These are phyloP conservation scores for Candida neerlandica DNA, from an alignment of 1,139 yeast species.

Conservation along the genomic window DNA sequence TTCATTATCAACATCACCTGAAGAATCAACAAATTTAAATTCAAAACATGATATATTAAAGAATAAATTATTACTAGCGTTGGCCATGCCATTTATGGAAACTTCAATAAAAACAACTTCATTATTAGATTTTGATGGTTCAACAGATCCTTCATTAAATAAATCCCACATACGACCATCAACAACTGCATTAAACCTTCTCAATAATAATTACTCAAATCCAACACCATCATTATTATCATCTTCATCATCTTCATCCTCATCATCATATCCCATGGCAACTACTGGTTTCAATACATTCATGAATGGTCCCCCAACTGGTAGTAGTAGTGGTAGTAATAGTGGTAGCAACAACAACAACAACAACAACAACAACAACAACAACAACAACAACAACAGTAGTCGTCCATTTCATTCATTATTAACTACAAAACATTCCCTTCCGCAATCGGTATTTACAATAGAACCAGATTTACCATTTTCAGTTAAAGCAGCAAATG, in stretches of 20 bases:
- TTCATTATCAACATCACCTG: slow-evolving; percentile 45
- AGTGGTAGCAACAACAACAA: too few species aligned
- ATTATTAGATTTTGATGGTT: slow-evolving; percentile 21
- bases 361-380: slow-evolving; percentile 7
- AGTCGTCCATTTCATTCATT: slow-evolving; percentile 60
- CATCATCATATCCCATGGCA: too few species aligned
- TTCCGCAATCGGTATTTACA: slow-evolving; percentile 84
- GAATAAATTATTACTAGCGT: slow-evolving; percentile 60
- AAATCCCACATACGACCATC: slow-evolving; percentile 24
- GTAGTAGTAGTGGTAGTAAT: too few species aligned
- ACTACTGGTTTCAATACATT: not conserved
- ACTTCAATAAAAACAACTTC: slow-evolving; percentile 49
- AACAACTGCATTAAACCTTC: slow-evolving; percentile 31
- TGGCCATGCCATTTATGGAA: slow-evolving; percentile 77
- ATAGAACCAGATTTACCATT: slow-evolving; percentile 78
- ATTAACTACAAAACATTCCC: slow-evolving; percentile 63
- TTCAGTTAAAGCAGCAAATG: slow-evolving; percentile 82
- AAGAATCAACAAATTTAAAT: slow-evolving; percentile 21
- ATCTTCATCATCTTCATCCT: too few species aligned
- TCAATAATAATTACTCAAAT: slow-evolving; percentile 16
- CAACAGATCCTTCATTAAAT: slow-evolving; percentile 14
- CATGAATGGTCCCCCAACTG: too few species aligned
- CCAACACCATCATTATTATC: too few species aligned
- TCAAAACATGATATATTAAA: slow-evolving; percentile 46
- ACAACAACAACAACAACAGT: slow-evolving; percentile 12